These are phyloP conservation scores for Rosa persica DNA, from an alignment of 306 rosid genomes.

Conservation along the genomic window DNA sequence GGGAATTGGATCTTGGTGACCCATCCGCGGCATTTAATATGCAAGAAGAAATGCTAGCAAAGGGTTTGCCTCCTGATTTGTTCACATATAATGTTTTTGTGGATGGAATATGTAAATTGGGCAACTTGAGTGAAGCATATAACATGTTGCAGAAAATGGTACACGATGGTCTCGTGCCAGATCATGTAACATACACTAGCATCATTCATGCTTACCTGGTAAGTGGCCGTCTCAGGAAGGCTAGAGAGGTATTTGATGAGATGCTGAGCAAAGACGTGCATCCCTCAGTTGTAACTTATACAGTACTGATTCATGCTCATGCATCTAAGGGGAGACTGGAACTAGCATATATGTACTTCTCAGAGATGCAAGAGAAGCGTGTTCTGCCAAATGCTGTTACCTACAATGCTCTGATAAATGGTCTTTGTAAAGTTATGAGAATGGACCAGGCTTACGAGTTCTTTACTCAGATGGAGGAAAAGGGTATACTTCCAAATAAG, in stretches of 20 bases:
- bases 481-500: conserved; percentile 69
- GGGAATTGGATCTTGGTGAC: conserved; percentile 67
- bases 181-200: conserved; percentile 74
- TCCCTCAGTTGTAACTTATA: conserved; percentile 81
- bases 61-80: conserved; percentile 66
- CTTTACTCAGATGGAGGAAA: conserved; percentile 60
- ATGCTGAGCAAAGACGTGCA: conserved; percentile 60
- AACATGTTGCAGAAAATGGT: conserved; percentile 52
- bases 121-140: conserved; percentile 54
- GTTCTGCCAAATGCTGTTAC: conserved; percentile 74
- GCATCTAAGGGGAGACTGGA: conserved; percentile 55
- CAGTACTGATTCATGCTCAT: conserved; percentile 67
- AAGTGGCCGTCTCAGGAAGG: conserved; percentile 55
- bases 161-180: conserved; percentile 50
- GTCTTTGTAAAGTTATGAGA: conserved; percentile 59
- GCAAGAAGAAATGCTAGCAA: conserved; percentile 73
- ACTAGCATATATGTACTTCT: conserved; percentile 56
- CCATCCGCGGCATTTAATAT: conserved; percentile 51
- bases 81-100: conserved; percentile 65
- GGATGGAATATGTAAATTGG: conserved; percentile 55
- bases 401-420: conserved; percentile 77
- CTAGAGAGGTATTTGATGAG: conserved; percentile 51
- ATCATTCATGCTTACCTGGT: conserved; percentile 65
- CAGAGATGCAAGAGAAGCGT: conserved; percentile 64
- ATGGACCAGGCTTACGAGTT: conserved; percentile 54